Evolutionary conservation across 2,329 filamentous ascomycete genomes (phyloP).

Genomic region (Trichoderma simmonsii): DNA sequence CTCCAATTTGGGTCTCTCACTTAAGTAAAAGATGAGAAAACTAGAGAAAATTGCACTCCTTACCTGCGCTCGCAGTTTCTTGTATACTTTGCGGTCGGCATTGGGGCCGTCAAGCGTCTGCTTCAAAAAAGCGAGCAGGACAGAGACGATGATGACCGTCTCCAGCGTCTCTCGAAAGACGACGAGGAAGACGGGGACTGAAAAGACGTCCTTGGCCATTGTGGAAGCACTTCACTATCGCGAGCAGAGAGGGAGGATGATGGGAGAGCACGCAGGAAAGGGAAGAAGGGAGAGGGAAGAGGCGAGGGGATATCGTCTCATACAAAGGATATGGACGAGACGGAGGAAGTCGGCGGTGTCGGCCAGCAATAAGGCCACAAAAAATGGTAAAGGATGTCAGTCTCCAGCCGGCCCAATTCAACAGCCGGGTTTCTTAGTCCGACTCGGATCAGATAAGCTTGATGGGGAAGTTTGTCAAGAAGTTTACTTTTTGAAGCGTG

Average conservation of each 20-base stretch:
- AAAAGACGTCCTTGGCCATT: constrained; percentile 68
- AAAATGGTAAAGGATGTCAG: not conserved
- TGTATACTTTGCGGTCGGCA: constrained; percentile 61
- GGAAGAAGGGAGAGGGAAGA: not conserved
- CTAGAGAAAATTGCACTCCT: not conserved
- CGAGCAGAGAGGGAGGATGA: not conserved
- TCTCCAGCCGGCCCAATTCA: constrained; percentile 4
- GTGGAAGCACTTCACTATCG: constrained; percentile 12
- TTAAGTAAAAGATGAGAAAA: not conserved
- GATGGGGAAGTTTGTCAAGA: not conserved
- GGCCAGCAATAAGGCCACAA: not conserved
- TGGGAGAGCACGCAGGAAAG: not conserved
- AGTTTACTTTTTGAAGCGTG: not conserved
- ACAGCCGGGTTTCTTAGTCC: not conserved
- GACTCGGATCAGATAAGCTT: constrained; percentile 19
- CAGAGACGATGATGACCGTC: constrained; percentile 79
- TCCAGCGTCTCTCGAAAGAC: constrained; percentile 84
- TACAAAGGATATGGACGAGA: not conserved
- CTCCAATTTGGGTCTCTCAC: not conserved
- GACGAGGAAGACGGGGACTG: constrained; percentile 83
- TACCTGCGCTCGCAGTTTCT: constrained; percentile 65
- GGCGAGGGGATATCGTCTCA: constrained; percentile 2
- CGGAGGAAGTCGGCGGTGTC: not conserved
- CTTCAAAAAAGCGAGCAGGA: constrained; percentile 82
- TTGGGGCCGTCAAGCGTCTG: constrained; percentile 68